phyloP scores from a whole-genome alignment of 768 basidiomycete species.

The Leccinum rimulosum region DNA sequence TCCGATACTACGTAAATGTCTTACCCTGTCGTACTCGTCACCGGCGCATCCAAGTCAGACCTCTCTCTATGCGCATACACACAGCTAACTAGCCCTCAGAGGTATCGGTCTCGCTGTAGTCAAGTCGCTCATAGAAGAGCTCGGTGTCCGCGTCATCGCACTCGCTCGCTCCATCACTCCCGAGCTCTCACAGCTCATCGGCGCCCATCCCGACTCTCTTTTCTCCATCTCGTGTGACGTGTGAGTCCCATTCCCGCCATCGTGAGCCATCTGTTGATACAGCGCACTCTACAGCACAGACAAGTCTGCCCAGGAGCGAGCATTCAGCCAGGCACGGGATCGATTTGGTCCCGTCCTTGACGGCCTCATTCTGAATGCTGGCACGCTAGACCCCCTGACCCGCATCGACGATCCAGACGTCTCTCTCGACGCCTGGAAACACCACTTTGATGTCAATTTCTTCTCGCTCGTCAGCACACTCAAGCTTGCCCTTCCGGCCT shows the following conservation, averaged over 20 bases:
- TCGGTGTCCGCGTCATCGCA: conserved; percentile 69
- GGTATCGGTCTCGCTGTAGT: conserved; percentile 83
- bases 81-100: conserved; percentile 30
- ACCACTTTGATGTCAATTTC: conserved; percentile 83
- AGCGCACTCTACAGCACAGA: conserved; percentile 47
- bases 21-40: conserved; percentile 69
- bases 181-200: conserved; percentile 56
- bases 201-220: conserved; percentile 40
- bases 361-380: conserved; percentile 85
- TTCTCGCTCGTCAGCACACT: conserved; percentile 77
- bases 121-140: conserved; percentile 57
- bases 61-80: background rate
- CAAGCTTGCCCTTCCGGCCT: conserved; percentile 61
- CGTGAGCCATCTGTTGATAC: background rate
- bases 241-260: conserved; percentile 42
- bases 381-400: conserved; percentile 65
- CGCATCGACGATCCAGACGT: conserved; percentile 49
- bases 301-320: conserved; percentile 50
- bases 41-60: conserved; percentile 77
- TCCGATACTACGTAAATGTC: conserved; percentile 15
- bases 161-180: conserved; percentile 68
- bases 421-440: conserved; percentile 61
- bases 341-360: conserved; percentile 63
- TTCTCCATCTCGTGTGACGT: conserved; percentile 69
- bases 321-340: conserved; percentile 50